A percentile compares a stretch with the other conserved stretches of the same genome.
phyloP scores from a whole-genome alignment of 2,329 filamentous ascomycete species.

The Claviceps capensis region DNA sequence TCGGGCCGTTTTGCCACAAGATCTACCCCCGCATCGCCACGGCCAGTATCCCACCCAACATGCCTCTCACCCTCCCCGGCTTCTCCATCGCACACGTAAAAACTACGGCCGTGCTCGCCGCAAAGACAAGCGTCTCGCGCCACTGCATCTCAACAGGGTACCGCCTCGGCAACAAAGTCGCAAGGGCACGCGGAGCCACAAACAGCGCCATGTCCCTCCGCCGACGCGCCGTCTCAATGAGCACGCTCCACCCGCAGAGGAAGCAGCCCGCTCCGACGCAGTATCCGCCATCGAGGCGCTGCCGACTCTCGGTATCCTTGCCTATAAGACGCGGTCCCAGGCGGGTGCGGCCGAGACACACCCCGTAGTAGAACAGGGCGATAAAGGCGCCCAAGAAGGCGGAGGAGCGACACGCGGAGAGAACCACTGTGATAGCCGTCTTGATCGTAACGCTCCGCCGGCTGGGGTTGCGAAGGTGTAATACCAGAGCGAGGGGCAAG shows the following conservation, averaged over 20 bases:
- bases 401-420: conserved; percentile 55
- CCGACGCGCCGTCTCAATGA: conserved; percentile 52
- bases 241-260: conserved; percentile 69
- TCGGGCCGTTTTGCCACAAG: too few species aligned
- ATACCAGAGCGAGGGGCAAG: conserved; percentile 56
- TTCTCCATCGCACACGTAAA: conserved; percentile 53
- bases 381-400: conserved; percentile 69
- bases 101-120: conserved; percentile 54
- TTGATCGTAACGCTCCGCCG: conserved; percentile 26
- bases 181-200: conserved; percentile 64
- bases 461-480: conserved; percentile 38
- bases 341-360: conserved; percentile 63
- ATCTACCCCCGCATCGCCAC: conserved; percentile 25
- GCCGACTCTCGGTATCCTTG: conserved; percentile 30
- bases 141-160: conserved; percentile 51
- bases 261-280: conserved; percentile 61
- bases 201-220: conserved; percentile 68
- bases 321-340: conserved; percentile 56
- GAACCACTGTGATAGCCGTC: conserved; percentile 37
- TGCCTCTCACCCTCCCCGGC: conserved; percentile 48
- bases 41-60: conserved; percentile 48
- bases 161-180: conserved; percentile 57
- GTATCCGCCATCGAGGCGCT: conserved; percentile 45
- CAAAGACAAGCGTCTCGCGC: conserved; percentile 53
- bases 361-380: conserved; percentile 69